Percentiles rank a stretch among this genome's conserved stretches.
Conservation (phyloP, 495 filamentous ascomycete genomes). For the Neurospora discreta region DNA sequence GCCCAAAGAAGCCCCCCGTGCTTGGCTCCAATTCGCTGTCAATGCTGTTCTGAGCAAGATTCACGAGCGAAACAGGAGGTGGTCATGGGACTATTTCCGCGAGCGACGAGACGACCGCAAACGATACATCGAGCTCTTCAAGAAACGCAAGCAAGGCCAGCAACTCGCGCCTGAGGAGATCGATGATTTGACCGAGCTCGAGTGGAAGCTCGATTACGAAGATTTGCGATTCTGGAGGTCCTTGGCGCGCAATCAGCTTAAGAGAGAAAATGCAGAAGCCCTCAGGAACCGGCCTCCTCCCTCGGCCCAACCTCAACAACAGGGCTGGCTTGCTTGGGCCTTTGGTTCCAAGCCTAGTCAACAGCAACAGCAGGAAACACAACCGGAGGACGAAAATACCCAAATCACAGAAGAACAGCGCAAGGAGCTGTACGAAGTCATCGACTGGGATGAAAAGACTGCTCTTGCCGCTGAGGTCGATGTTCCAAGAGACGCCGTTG, state of each 20-base stretch:
- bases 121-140: slow-evolving; percentile 88
- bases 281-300: slow-evolving; percentile 35
- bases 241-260: slow-evolving; percentile 82
- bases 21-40: slow-evolving; percentile 85
- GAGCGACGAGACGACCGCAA: slow-evolving; percentile 84
- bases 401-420: slow-evolving; percentile 90
- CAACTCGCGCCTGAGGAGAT: slow-evolving; percentile 55
- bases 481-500: slow-evolving; percentile 77
- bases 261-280: slow-evolving; percentile 83
- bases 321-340: slow-evolving; percentile 79
- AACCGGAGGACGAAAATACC: slow-evolving; percentile 51
- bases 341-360: slow-evolving; percentile 61
- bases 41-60: slow-evolving; percentile 85
- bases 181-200: slow-evolving; percentile 62
- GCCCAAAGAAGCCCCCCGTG: slow-evolving; percentile 81
- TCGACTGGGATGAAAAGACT: slow-evolving; percentile 97
- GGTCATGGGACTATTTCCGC: slow-evolving; percentile 91
- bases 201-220: slow-evolving; percentile 85
- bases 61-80: slow-evolving; percentile 77
- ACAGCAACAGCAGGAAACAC: slow-evolving; percentile 38
- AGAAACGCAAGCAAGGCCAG: slow-evolving; percentile 76
- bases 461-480: slow-evolving; percentile 78
- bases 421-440: slow-evolving; percentile 92
- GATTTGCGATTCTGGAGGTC: slow-evolving; percentile 96
- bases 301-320: slow-evolving; percentile 42